phyloP scores from a whole-genome alignment of 1,284 basidiomycete genomes.

The Hemileia vastatrix region DNA sequence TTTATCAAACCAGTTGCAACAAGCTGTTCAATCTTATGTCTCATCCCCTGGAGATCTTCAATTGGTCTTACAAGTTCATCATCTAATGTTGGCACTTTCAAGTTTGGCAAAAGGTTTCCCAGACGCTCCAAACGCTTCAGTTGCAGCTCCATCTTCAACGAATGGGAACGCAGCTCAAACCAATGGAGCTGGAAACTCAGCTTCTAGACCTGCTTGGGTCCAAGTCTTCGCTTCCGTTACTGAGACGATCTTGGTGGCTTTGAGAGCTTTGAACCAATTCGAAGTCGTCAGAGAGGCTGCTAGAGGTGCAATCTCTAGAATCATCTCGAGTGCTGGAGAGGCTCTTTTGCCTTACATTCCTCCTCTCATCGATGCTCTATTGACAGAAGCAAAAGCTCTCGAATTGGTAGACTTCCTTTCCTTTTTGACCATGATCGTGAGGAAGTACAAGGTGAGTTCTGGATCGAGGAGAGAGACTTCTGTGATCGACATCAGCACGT shows the following conservation, averaged over 20 bases:
- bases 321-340: slow-evolving; percentile 77
- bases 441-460: slow-evolving; percentile 72
- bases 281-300: slow-evolving; percentile 86
- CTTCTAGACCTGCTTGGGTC: slow-evolving; percentile 63
- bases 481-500: neutral
- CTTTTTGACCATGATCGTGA: slow-evolving; percentile 81
- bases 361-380: slow-evolving; percentile 71
- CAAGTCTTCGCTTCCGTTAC: slow-evolving; percentile 77
- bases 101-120: slow-evolving; percentile 96
- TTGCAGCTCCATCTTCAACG: slow-evolving; percentile 54
- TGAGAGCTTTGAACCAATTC: slow-evolving; percentile 78
- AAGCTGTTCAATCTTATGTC: slow-evolving; percentile 56
- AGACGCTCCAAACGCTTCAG: slow-evolving; percentile 55
- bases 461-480: neutral
- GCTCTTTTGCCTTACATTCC: slow-evolving; percentile 65
- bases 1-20: slow-evolving; percentile 64
- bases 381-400: slow-evolving; percentile 79
- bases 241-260: slow-evolving; percentile 73
- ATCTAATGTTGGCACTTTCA: slow-evolving; percentile 89
- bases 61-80: slow-evolving; percentile 80
- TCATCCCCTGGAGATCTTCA: slow-evolving; percentile 55
- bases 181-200: slow-evolving; percentile 44
- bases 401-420: slow-evolving; percentile 93
- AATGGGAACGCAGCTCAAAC: neutral
- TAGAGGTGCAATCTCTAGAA: slow-evolving; percentile 64